phyloP scores from a whole-genome alignment of 2,329 filamentous ascomycete genomes.

The Thielaviopsis ethacetica region DNA sequence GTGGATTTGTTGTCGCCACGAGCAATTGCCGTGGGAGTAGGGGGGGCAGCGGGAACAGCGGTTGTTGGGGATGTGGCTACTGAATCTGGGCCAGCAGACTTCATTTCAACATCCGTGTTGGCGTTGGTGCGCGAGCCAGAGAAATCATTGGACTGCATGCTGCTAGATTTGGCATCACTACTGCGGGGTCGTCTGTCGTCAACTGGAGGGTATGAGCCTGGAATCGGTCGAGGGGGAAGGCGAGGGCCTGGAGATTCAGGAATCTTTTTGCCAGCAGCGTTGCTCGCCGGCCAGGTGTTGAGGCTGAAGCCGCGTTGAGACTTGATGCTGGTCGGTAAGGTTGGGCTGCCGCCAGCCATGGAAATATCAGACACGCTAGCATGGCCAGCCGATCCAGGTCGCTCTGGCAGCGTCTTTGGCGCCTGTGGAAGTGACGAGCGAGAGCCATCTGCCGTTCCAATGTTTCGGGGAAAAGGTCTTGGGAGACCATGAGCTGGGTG shows the following conservation, averaged over 20 bases:
- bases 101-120: neutral
- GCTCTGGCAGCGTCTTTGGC: slow-evolving; percentile 25
- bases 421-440: slow-evolving; percentile 10
- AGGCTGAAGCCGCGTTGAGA: neutral
- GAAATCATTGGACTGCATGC: neutral
- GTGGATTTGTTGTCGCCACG: neutral
- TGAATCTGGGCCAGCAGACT: neutral
- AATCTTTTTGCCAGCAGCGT: slow-evolving; percentile 27
- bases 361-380: slow-evolving; percentile 12
- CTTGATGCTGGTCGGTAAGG: slow-evolving; percentile 17
- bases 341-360: slow-evolving; percentile 15
- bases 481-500: slow-evolving; percentile 39
- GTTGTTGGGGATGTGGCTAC: slow-evolving; percentile 4
- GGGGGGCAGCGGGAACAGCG: neutral
- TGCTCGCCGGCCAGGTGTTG: slow-evolving; percentile 35
- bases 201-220: slow-evolving; percentile 18
- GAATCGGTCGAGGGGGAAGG: slow-evolving; percentile 15
- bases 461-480: slow-evolving; percentile 30
- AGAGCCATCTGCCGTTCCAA: slow-evolving; percentile 32
- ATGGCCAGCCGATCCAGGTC: slow-evolving; percentile 28
- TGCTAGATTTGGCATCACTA: slow-evolving; percentile 34
- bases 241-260: slow-evolving; percentile 37
- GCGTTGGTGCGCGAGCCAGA: neutral
- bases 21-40: neutral
- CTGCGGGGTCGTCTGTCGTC: slow-evolving; percentile 32